Percentiles rank a stretch among this genome's conserved stretches.
Conservation (phyloP, 805 yeast species). For the Saturnispora besseyi region DNA sequence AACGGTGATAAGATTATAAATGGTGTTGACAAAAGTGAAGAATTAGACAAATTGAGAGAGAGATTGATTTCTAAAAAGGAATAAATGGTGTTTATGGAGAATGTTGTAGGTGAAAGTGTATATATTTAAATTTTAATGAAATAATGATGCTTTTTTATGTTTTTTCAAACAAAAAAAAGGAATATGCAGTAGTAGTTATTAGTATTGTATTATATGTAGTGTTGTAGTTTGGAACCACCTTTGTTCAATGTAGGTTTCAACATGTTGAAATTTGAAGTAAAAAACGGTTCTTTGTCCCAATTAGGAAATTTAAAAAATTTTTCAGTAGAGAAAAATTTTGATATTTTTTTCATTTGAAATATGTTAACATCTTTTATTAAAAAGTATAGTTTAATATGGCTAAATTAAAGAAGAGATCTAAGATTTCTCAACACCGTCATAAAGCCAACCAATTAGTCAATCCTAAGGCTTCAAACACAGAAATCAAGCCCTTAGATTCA, state of each 20-base stretch:
- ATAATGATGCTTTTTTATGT: not conserved
- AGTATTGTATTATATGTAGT: too few relatives aligned
- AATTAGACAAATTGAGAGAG: constrained; percentile 18
- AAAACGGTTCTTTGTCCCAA: not conserved
- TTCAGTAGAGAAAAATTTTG: not conserved
- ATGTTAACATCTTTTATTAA: not conserved
- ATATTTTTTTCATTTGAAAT: not conserved
- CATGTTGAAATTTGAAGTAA: not conserved
- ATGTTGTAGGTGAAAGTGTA: not conserved
- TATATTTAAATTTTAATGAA: not conserved
- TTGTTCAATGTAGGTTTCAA: not conserved
- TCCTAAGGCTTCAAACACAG: not conserved
- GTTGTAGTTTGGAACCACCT: not conserved
- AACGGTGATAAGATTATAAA: constrained; percentile 29
- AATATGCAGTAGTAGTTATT: too few relatives aligned
- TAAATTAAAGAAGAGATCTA: constrained; percentile 61
- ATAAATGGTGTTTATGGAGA: constrained; percentile 4
- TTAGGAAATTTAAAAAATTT: not conserved
- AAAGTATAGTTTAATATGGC: constrained; percentile 42
- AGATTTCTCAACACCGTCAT: constrained; percentile 31
- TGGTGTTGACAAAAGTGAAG: constrained; percentile 16
- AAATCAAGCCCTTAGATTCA: not conserved
- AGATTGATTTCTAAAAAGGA: constrained; percentile 15
- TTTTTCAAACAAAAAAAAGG: too few relatives aligned
- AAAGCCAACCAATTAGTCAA: constrained; percentile 9